These are phyloP conservation scores for Teratosphaeria epicoccoides DNA, from an alignment of 2,329 filamentous ascomycete genomes.

Conservation along the genomic window DNA sequence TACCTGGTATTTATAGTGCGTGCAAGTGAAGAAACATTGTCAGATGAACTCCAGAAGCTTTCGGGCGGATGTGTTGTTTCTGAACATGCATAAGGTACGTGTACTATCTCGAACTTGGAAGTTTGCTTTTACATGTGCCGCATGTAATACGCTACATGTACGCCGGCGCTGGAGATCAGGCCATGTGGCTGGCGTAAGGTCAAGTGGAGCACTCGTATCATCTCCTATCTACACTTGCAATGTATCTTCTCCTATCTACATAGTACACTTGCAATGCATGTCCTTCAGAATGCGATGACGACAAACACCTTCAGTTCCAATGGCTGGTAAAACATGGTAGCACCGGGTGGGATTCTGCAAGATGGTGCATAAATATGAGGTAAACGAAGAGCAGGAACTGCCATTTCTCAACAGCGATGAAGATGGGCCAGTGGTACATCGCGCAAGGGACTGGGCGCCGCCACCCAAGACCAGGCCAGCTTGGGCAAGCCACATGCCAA, in stretches of 20 bases:
- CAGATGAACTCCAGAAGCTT: too few species aligned
- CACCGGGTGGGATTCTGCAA: neutral
- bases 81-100: too few species aligned
- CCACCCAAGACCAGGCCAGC: neutral
- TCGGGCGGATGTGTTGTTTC: too few species aligned
- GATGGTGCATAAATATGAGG: neutral
- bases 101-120: too few species aligned
- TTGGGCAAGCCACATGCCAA: neutral
- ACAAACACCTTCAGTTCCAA: too few species aligned
- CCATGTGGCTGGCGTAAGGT: neutral
- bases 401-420: neutral
- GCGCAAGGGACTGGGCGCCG: neutral
- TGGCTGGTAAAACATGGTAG: neutral
- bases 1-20: too few species aligned
- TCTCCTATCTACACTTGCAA: neutral
- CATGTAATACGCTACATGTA: too few species aligned
- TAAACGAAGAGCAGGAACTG: neutral
- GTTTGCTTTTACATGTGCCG: too few species aligned
- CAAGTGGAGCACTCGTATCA: neutral
- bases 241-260: neutral
- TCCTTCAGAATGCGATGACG: too few species aligned
- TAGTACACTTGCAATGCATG: neutral
- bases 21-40: too few species aligned
- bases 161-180: neutral
- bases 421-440: neutral